Percentiles rank a stretch among this genome's conserved stretches.
phyloP scores from a whole-genome alignment of 2,329 filamentous ascomycete species.

The Aspergillus texensis region DNA sequence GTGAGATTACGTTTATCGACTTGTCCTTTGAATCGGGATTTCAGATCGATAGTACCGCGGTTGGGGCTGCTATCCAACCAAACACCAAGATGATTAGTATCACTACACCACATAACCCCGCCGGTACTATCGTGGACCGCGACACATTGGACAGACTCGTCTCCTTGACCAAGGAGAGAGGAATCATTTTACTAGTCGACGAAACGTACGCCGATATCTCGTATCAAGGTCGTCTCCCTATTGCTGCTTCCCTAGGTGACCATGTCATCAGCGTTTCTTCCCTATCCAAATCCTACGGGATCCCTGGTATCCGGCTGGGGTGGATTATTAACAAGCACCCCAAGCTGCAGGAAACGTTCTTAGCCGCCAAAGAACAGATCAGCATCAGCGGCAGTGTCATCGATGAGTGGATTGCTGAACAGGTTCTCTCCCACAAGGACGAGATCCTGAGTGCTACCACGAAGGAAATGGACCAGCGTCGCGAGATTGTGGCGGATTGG shows the following conservation, averaged over 20 bases:
- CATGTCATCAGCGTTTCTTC: not conserved
- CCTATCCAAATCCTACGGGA: not conserved
- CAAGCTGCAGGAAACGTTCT: not conserved
- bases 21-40: not conserved
- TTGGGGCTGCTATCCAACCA: not conserved
- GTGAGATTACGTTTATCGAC: not conserved
- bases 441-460: not conserved
- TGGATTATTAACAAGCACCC: not conserved
- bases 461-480: not conserved
- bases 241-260: not conserved
- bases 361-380: not conserved
- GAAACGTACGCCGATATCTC: not conserved
- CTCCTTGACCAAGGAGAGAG: not conserved
- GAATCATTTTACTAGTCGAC: not conserved
- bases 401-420: not conserved
- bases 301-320: not conserved
- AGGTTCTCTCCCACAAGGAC: not conserved
- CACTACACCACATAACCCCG: not conserved
- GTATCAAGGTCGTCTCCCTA: not conserved
- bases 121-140: not conserved
- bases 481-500: not conserved
- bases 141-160: not conserved
- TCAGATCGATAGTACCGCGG: not conserved
- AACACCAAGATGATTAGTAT: not conserved
- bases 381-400: not conserved